These are phyloP conservation scores for Senna siamea DNA, from an alignment of 306 rosid species.

Conservation along the genomic window DNA sequence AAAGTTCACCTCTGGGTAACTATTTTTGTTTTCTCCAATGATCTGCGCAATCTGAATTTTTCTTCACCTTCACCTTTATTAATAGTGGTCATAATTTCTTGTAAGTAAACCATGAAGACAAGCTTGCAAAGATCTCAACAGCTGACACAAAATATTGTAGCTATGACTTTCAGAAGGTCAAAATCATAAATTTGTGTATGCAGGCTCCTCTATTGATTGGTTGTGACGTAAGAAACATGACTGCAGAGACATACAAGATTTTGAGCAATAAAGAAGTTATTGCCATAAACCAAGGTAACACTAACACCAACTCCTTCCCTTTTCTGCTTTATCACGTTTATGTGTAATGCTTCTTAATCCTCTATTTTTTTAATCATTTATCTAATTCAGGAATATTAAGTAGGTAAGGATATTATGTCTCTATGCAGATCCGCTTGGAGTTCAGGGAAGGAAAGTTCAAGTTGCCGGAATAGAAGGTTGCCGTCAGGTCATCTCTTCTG, in stretches of 20 bases:
- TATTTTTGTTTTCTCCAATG: background rate
- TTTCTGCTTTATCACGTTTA: conserved; percentile 17
- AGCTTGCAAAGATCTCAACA: conserved; percentile 14
- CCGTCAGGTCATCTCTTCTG: conserved; percentile 61
- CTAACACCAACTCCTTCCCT: conserved; percentile 21
- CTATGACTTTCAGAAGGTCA: conserved; percentile 36
- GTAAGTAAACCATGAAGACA: conserved; percentile 31
- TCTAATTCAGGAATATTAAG: conserved; percentile 22
- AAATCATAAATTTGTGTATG: conserved; percentile 37
- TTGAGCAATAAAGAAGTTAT: conserved; percentile 81
- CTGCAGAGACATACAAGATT: conserved; percentile 70
- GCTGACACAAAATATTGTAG: conserved; percentile 4
- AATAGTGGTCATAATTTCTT: conserved; percentile 13
- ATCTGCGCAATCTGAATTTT: background rate
- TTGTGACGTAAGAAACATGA: conserved; percentile 82
- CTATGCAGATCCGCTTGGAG: conserved; percentile 80
- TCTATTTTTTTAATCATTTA: background rate
- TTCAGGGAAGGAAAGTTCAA: conserved; percentile 89
- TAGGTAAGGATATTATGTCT: conserved; percentile 20
- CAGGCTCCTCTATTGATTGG: conserved; percentile 97
- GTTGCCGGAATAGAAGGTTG: conserved; percentile 68
- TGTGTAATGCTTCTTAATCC: conserved; percentile 11
- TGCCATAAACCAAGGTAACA: conserved; percentile 86
- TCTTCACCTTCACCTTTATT: conserved; percentile 6
- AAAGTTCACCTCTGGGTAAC: conserved; percentile 23